A percentile compares a stretch with the other conserved stretches of the same genome.
Conservation (phyloP, 2,329 filamentous ascomycete species). For the Sporothrix luriei region DNA sequence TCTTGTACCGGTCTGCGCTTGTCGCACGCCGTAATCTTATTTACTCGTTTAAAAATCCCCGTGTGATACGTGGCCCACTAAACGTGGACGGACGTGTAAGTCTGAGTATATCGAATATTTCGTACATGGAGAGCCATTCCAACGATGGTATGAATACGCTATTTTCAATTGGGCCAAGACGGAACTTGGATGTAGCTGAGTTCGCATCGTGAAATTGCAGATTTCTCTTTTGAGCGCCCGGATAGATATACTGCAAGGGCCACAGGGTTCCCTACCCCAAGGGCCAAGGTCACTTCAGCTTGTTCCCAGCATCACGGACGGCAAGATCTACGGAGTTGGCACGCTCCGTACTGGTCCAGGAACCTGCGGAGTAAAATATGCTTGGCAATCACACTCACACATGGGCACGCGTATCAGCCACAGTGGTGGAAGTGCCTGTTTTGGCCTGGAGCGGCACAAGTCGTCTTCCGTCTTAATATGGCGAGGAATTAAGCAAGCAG, state of each 20-base stretch:
- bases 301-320: too few species aligned
- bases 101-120: background rate
- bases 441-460: background rate
- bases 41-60: background rate
- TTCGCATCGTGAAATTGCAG: background rate
- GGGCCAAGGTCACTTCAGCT: background rate
- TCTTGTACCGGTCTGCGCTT: background rate
- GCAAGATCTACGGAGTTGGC: conserved; percentile 22
- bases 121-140: conserved; percentile 13
- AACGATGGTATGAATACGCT: background rate
- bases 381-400: background rate
- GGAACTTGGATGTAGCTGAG: background rate
- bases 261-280: background rate
- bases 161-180: background rate
- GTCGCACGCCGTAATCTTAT: conserved; percentile 13
- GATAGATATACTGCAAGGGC: background rate
- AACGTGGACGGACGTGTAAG: background rate
- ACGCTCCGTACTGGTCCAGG: conserved; percentile 3
- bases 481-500: background rate
- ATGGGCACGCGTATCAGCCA: conserved; percentile 5
- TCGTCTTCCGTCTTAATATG: background rate
- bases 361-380: background rate
- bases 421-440: background rate
- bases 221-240: background rate
- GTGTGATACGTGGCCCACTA: background rate